Evolutionary conservation across 179 eudicot genomes (phyloP), one percentile per base, ranked within the genome.

Genomic region (Silene vulgaris): DNA sequence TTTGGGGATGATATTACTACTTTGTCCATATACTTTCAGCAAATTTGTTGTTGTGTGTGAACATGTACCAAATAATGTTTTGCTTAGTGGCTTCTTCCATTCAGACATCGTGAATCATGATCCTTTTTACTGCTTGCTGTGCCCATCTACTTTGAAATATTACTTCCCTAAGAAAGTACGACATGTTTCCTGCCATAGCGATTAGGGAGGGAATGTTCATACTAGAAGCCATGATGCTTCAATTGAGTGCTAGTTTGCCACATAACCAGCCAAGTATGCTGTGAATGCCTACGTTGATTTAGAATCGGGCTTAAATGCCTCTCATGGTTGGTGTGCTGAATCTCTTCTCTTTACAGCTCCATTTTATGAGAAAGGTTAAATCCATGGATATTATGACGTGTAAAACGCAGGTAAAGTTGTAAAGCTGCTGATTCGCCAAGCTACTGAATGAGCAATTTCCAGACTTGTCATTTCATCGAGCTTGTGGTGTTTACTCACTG

Each of bases 351-450:
- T 8, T 71, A 30, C 21, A 14, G 62, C 74, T 1, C 32, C 65
- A 45, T 12, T 29, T 20, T 32, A 60, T 52, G 59, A 73, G 9
- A 61, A 81, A 62, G 5, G 1, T 8, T 17, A 20, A n/a, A 19
- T 48, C 40, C 19, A 7, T 23, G 40, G 45, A 43, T 14, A 69
- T 60, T 67, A 0, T 52, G 4, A 32, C 1, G 5, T 50, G 32
- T 66, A 21, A 52, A 64, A 8, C 71, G 73, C 73, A 78, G 76
- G 79, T 71, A 8, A 45, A 45, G 65, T 23, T 32, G 1, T 71
- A 8, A 43, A 43, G 65, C 28, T 48, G 3, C 40, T 30, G 32
- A 11, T 6, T 7, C 56, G 30, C 52, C 43, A 32, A 68, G 23
- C 28, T 52, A 20, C 6, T 56, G 50, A 40, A 43, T 40, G 63